Conservation (phyloP, 768 basidiomycete species). For the Psilocybe tampanensis region DNA sequence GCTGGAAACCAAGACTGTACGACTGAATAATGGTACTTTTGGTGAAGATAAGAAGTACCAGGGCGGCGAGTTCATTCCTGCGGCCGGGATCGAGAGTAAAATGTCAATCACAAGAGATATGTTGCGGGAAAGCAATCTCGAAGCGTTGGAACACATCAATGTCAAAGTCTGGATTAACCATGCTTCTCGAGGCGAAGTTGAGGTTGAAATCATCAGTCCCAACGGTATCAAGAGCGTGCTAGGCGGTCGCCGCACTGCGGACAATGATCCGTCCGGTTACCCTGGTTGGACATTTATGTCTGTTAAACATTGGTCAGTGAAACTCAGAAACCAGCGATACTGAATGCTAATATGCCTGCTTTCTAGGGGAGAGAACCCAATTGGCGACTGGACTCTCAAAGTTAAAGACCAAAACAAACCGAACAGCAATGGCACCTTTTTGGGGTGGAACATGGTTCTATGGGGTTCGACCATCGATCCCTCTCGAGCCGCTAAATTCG, state of each 20-base stretch:
- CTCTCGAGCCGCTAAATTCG: slow-evolving; percentile 60
- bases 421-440: slow-evolving; percentile 64
- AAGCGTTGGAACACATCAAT: slow-evolving; percentile 89
- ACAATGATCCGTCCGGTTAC: slow-evolving; percentile 69
- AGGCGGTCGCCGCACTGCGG: slow-evolving; percentile 68
- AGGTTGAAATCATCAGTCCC: slow-evolving; percentile 87
- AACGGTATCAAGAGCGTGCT: slow-evolving; percentile 84
- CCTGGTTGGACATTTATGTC: slow-evolving; percentile 99
- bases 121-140: slow-evolving; percentile 77
- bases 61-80: slow-evolving; percentile 67
- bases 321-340: slow-evolving; percentile 1
- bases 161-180: slow-evolving; percentile 95
- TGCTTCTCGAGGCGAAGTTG: slow-evolving; percentile 83
- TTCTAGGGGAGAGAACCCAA: slow-evolving; percentile 86
- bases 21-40: slow-evolving; percentile 63
- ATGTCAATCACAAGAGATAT: slow-evolving; percentile 69
- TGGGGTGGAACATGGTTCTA: slow-evolving; percentile 90
- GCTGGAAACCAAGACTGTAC: slow-evolving; percentile 76
- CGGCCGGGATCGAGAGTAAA: slow-evolving; percentile 64
- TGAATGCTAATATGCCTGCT: slow-evolving; percentile 14
- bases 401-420: slow-evolving; percentile 77
- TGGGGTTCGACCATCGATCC: slow-evolving; percentile 90
- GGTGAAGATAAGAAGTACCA: slow-evolving; percentile 50
- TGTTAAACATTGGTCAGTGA: slow-evolving; percentile 91
- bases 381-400: slow-evolving; percentile 87